These are phyloP conservation scores for Xylaria venustula DNA, from an alignment of 495 filamentous ascomycete species.

Conservation along the genomic window DNA sequence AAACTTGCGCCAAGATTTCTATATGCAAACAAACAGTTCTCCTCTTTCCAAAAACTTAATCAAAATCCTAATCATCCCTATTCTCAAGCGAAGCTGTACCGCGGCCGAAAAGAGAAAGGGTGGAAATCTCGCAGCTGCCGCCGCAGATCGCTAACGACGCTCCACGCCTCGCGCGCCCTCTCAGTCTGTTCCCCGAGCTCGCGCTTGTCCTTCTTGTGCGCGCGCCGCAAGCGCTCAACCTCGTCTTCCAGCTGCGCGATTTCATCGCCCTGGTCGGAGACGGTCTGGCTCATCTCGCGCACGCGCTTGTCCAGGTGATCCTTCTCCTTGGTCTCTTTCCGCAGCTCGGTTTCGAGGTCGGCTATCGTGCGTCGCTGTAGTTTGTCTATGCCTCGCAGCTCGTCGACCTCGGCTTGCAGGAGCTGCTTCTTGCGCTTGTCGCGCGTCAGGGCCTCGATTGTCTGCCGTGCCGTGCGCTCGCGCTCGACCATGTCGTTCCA, in stretches of 20 bases:
- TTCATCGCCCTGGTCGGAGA: not conserved
- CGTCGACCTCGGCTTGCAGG: constrained; percentile 1
- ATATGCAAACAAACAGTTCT: not conserved
- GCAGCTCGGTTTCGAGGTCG: constrained; percentile 16
- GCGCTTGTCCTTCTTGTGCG: too few species aligned
- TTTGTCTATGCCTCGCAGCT: constrained; percentile 3
- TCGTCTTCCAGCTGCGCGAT: not conserved
- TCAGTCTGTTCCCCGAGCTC: too few species aligned
- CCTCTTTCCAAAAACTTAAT: not conserved
- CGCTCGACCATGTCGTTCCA: constrained; percentile 23
- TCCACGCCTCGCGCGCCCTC: too few species aligned
- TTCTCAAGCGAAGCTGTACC: too few species aligned
- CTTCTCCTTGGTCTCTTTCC: not conserved
- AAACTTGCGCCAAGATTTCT: not conserved
- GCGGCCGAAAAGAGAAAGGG: too few species aligned
- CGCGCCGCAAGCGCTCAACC: too few species aligned
- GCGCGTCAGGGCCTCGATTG: constrained; percentile 17
- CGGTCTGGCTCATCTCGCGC: constrained; percentile 16
- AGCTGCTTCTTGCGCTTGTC: constrained; percentile 18
- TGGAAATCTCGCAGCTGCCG: too few species aligned
- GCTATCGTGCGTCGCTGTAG: constrained; percentile 14
- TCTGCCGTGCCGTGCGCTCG: constrained; percentile 15
- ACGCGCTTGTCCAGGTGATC: constrained; percentile 6
- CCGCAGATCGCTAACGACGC: too few species aligned
- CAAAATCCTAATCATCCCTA: not conserved